Percentiles rank a stretch among this genome's conserved stretches.
phyloP scores from a whole-genome alignment of 2,329 filamentous ascomycete species.

The Zalaria obscura region DNA sequence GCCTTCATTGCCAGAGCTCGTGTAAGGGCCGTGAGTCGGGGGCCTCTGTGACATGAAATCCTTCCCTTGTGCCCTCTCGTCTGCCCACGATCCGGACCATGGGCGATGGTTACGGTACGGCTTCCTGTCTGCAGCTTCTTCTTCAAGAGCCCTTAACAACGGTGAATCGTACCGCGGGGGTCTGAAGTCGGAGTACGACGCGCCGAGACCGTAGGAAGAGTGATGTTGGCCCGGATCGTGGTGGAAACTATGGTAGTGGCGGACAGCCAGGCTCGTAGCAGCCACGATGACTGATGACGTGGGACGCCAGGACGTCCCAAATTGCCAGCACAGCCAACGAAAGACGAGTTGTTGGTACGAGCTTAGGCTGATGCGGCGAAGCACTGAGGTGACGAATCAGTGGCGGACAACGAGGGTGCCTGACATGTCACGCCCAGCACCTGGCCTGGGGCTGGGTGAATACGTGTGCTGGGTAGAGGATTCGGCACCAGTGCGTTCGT shows the following conservation, averaged over 20 bases:
- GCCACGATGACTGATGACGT: constrained; percentile 9
- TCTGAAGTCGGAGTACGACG: constrained; percentile 1
- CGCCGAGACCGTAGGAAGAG: constrained; percentile 1
- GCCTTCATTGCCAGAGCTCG: constrained; percentile 7
- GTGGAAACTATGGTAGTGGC: constrained; percentile 6
- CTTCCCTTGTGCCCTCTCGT: constrained; percentile 13
- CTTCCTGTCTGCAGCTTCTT: constrained; percentile 1
- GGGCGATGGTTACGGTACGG: constrained; percentile 9
- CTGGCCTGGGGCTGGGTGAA: too few species aligned
- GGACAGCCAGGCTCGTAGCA: constrained; percentile 7
- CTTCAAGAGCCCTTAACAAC: constrained; percentile 1
- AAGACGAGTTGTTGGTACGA: too few species aligned
- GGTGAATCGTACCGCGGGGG: constrained; percentile 7
- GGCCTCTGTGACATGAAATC: constrained; percentile 20
- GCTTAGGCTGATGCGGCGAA: too few species aligned
- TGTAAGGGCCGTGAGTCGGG: constrained; percentile 11
- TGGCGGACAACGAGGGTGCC: too few species aligned
- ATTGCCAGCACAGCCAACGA: too few species aligned
- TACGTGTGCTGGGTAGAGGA: too few species aligned
- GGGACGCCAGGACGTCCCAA: constrained; percentile 4
- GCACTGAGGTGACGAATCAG: too few species aligned
- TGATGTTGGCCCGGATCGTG: constrained; percentile 5
- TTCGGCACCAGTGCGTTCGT: too few species aligned
- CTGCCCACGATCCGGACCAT: constrained; percentile 16
- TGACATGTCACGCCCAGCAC: too few species aligned